A percentile compares a stretch with the other conserved stretches of the same genome.
phyloP scores from a whole-genome alignment of 2,329 filamentous ascomycete species.

The Botrytis elliptica region DNA sequence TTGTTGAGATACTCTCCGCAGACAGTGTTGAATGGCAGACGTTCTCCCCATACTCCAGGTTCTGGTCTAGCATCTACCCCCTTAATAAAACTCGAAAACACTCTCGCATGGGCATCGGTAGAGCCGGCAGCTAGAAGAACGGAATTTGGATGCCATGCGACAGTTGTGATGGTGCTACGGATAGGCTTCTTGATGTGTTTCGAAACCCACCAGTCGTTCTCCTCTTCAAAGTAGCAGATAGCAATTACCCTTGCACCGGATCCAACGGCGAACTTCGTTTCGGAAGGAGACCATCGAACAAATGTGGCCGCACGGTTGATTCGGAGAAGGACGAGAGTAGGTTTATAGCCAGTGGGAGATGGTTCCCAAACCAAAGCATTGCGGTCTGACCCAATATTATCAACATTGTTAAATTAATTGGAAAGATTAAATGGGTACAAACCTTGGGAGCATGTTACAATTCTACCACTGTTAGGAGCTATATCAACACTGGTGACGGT shows the following conservation, averaged over 20 bases:
- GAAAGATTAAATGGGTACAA: conserved; percentile 29
- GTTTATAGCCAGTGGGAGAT: conserved; percentile 89
- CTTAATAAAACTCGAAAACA: conserved; percentile 96
- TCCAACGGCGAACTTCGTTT: conserved; percentile 96
- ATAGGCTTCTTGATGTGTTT: conserved; percentile 99
- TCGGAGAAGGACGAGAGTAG: conserved; percentile 91
- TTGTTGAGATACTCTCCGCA: conserved; percentile 96
- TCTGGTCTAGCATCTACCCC: conserved; percentile 84
- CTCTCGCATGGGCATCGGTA: conserved; percentile 94
- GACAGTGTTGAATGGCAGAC: conserved; percentile 95
- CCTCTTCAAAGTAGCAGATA: conserved; percentile 97
- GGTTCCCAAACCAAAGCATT: conserved; percentile 99
- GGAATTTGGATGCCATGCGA: conserved; percentile 97
- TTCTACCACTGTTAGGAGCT: conserved; percentile 83
- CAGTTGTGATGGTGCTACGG: conserved; percentile 90
- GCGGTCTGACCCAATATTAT: conserved; percentile 60
- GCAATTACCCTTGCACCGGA: conserved; percentile 94
- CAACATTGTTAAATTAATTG: background rate
- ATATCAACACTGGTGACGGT: conserved; percentile 95
- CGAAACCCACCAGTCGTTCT: conserved; percentile 99
- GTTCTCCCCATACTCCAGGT: conserved; percentile 88
- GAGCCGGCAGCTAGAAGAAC: conserved; percentile 91
- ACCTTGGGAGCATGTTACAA: conserved; percentile 98
- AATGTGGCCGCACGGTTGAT: conserved; percentile 97
- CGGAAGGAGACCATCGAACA: conserved; percentile 94